Evolutionary conservation across 108 stramenopile genomes (phyloP).

Genomic region (Licmophora abbreviata): DNA sequence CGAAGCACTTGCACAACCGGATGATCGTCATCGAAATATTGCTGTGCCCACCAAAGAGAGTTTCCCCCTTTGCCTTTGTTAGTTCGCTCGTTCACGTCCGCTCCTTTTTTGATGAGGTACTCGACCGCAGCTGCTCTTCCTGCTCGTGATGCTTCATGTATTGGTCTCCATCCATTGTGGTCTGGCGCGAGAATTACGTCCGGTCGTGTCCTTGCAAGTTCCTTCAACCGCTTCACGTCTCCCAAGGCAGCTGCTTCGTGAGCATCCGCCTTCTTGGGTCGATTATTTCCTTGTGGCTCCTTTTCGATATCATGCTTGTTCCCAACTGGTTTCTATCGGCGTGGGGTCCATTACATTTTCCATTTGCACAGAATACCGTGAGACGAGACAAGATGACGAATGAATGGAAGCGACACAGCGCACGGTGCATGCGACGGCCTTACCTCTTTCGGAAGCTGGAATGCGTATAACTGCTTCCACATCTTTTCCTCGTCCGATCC

Average conservation of each 20-base stretch:
- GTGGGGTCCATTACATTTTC: constrained; percentile 9
- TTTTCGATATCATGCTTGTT: neutral
- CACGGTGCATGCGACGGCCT: too few species aligned
- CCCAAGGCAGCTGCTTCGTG: constrained; percentile 33
- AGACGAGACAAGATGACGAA: too few species aligned
- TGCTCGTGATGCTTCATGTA: constrained; percentile 34
- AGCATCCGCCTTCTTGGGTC: constrained; percentile 42
- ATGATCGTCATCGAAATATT: constrained; percentile 44
- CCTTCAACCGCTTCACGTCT: constrained; percentile 11
- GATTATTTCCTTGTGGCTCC: constrained; percentile 4
- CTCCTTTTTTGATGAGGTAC: constrained; percentile 31
- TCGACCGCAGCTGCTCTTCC: constrained; percentile 31
- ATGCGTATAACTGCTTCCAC: constrained; percentile 27
- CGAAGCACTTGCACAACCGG: constrained; percentile 53
- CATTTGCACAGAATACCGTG: constrained; percentile 21
- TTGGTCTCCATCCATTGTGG: constrained; percentile 42
- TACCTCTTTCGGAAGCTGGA: too few species aligned
- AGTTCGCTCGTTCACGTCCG: constrained; percentile 38
- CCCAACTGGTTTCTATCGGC: neutral
- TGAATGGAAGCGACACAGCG: too few species aligned
- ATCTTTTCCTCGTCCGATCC: constrained; percentile 9
- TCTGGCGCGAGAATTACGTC: constrained; percentile 28
- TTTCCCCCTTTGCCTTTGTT: constrained; percentile 39
- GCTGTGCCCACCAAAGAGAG: constrained; percentile 57
- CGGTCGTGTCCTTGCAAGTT: constrained; percentile 12